Conservation (phyloP, 768 basidiomycete species). For the Russula sp. region DNA sequence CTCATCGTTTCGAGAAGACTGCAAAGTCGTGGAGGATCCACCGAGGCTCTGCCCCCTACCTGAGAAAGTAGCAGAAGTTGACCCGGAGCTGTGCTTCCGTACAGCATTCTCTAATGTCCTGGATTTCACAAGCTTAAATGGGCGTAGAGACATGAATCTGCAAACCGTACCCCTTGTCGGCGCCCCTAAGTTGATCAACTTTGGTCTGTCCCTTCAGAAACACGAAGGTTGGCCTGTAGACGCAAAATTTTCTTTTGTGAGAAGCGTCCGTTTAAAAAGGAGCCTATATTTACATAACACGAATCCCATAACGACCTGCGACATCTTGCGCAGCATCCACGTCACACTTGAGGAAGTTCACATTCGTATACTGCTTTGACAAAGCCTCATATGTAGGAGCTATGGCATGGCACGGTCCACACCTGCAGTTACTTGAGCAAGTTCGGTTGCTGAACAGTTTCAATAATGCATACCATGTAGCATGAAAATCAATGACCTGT, state of each 20-base stretch:
- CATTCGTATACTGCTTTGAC: constrained; percentile 58
- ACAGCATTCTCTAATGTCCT: constrained; percentile 61
- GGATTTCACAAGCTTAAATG: constrained; percentile 8
- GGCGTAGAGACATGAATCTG: background rate
- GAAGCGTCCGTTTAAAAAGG: background rate
- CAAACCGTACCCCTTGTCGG: constrained; percentile 51
- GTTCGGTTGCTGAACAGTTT: background rate
- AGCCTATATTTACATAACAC: constrained; percentile 57
- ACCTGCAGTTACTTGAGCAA: constrained; percentile 43
- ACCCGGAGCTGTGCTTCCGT: constrained; percentile 42
- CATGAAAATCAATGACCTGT: constrained; percentile 84
- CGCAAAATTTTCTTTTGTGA: background rate
- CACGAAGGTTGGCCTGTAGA: constrained; percentile 72
- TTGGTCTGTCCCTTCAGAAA: constrained; percentile 64
- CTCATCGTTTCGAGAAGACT: constrained; percentile 32
- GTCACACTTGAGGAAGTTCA: constrained; percentile 82
- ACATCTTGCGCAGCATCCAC: constrained; percentile 69
- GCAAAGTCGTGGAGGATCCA: constrained; percentile 35
- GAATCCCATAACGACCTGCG: constrained; percentile 52
- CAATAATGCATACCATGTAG: constrained; percentile 53
- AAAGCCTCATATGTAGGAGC: constrained; percentile 70
- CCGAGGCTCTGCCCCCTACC: constrained; percentile 74
- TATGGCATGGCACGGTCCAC: constrained; percentile 80
- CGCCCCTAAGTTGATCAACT: constrained; percentile 69
- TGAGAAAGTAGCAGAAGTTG: constrained; percentile 45